Percentiles rank a stretch among this genome's conserved stretches.
phyloP scores from a whole-genome alignment of 345 rosid genomes.

The Brassica juncea region DNA sequence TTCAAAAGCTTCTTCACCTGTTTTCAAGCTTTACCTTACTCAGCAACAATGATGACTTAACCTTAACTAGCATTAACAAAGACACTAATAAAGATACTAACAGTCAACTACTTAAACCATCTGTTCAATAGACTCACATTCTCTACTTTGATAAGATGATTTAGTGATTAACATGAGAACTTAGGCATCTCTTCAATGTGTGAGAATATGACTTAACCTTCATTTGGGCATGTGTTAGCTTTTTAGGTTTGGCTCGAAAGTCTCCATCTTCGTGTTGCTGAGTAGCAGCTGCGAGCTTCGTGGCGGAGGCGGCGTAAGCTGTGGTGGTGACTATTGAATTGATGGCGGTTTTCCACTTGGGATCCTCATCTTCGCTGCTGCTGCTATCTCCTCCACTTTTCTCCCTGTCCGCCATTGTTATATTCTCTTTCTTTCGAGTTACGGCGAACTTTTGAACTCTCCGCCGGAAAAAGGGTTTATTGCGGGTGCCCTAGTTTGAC shows the following conservation, averaged over 20 bases:
- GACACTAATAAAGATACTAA: neutral
- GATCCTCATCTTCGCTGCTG: conserved; percentile 73
- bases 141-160: neutral
- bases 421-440: neutral
- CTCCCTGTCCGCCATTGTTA: conserved; percentile 31
- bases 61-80: conserved; percentile 4
- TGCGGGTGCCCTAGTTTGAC: neutral
- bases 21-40: conserved; percentile 9
- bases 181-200: neutral
- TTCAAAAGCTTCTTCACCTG: conserved; percentile 89
- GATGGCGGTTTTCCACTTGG: conserved; percentile 79
- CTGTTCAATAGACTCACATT: neutral
- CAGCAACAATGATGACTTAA: neutral
- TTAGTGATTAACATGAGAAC: too few relatives aligned
- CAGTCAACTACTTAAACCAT: neutral
- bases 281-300: conserved; percentile 28
- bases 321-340: conserved; percentile 65
- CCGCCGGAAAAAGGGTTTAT: conserved; percentile 18
- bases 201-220: conserved; percentile 49
- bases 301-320: conserved; percentile 41
- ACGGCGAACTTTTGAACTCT: neutral
- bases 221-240: conserved; percentile 71
- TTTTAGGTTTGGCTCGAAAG: conserved; percentile 48
- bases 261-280: conserved; percentile 37
- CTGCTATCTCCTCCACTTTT: conserved; percentile 42